A percentile compares a stretch with the other conserved stretches of the same genome.
phyloP scores from a whole-genome alignment of 2,329 filamentous ascomycete genomes.

The Xylaria sp. region DNA sequence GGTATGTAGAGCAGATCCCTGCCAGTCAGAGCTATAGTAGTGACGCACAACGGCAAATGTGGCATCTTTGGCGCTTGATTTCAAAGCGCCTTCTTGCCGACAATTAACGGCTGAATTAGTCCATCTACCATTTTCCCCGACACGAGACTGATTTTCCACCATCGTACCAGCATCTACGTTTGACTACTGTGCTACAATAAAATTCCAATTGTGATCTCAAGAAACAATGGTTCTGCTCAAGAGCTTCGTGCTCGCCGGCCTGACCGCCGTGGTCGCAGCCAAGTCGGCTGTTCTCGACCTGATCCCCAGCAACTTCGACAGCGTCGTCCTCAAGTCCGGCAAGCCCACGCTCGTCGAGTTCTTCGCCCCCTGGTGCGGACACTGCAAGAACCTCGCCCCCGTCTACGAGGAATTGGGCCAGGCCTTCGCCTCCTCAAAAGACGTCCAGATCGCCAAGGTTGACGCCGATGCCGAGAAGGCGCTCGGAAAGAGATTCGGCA shows the following conservation, averaged over 20 bases:
- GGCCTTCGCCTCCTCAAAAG: slow-evolving; percentile 75
- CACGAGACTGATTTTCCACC: slow-evolving; percentile 3
- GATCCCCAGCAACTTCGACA: slow-evolving; percentile 90
- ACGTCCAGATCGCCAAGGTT: slow-evolving; percentile 91
- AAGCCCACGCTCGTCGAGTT: slow-evolving; percentile 98
- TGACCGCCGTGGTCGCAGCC: slow-evolving; percentile 69
- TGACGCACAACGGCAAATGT: slow-evolving; percentile 41
- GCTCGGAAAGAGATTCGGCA: slow-evolving; percentile 85
- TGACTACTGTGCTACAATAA: slow-evolving; percentile 4
- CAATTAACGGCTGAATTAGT: slow-evolving; percentile 27
- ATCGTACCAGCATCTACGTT: slow-evolving; percentile 13
- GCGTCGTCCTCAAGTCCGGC: slow-evolving; percentile 86
- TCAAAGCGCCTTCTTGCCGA: slow-evolving; percentile 36
- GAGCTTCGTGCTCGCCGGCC: slow-evolving; percentile 67
- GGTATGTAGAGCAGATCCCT: slow-evolving; percentile 33
- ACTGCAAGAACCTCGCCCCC: slow-evolving; percentile 98
- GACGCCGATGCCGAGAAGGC: slow-evolving; percentile 90
- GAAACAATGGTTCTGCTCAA: slow-evolving; percentile 65
- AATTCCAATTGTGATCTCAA: slow-evolving; percentile 29
- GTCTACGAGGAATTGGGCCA: slow-evolving; percentile 90
- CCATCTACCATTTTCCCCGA: slow-evolving; percentile 7
- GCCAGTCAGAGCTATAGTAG: slow-evolving; percentile 29
- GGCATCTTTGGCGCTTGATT: slow-evolving; percentile 41
- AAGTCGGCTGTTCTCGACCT: slow-evolving; percentile 91
- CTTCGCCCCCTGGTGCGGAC: slow-evolving; percentile 98